Conservation (phyloP, 192 early-diverging fungal genomes). For the Kappamyces sp. region DNA sequence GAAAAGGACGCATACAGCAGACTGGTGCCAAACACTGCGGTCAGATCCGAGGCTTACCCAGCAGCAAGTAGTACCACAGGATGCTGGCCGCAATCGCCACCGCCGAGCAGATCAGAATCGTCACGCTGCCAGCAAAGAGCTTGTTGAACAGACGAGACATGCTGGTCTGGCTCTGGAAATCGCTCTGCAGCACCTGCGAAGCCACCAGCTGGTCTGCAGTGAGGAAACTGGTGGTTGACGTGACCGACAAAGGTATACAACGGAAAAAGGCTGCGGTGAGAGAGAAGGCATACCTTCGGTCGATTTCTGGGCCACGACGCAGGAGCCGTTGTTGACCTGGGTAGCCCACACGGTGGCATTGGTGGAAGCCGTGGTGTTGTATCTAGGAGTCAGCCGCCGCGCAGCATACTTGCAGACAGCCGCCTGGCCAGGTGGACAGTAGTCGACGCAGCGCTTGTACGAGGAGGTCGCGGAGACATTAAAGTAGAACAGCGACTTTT, state of each 20-base stretch:
- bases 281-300: slow-evolving; percentile 2
- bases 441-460: background rate
- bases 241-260: slow-evolving; percentile 1
- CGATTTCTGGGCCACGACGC: background rate
- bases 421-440: background rate
- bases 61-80: slow-evolving; percentile 2
- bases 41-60: background rate
- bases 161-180: background rate
- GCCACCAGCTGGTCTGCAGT: background rate
- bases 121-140: background rate
- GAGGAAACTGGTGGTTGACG: background rate
- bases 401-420: background rate
- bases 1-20: background rate
- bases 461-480: background rate
- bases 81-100: background rate
- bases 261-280: background rate
- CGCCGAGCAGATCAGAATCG: background rate
- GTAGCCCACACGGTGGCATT: background rate
- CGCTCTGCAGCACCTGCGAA: slow-evolving; percentile 8
- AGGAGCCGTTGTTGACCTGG: background rate
- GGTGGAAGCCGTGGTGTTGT: background rate
- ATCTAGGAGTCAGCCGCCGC: background rate
- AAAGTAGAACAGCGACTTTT: slow-evolving; percentile 1
- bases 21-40: background rate
- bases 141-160: background rate